Evolutionary conservation across 441 rosid species (phyloP), one percentile per base, ranked within the genome.

Genomic region (Populus trichocarpa): DNA sequence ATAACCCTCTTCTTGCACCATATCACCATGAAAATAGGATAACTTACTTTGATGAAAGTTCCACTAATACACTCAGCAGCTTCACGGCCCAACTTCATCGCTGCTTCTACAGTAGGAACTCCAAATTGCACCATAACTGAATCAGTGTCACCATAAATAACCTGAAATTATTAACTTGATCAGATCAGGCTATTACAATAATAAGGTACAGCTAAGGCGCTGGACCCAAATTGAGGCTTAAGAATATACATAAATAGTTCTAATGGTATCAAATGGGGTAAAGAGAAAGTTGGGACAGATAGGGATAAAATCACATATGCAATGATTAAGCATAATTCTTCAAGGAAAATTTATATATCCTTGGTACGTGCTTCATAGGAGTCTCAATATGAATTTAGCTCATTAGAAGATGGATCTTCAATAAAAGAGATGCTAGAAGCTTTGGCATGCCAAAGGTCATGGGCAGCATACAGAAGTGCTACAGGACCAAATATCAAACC

Each of bases 71-170:
- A 84, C 6, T 90, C 95, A 76, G 99, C 99, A 69, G 99, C 99
- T 87, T 97, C 98, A 85, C 93, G 89, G 78, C 98, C 98, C 88
- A 97, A 83, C 69, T 77, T 89, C 99, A 94, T 97, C 8, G 97
- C 97, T 82, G 83, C 91, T 83, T 88, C 92, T 38, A 97, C 91
- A 26, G 93, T 90, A 73, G 89, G 80, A 61, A 89, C 96, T 65
- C 99, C 98, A 81, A 97, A 97, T 88, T 97, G 98, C 81, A 97
- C 98, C 99, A 97, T 97, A 50, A 97, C 98, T 4, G 99, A 97
- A 91, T 97, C 98, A 8, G 99, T 96, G 85, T 96, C 99, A 78
- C 98, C 99, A 85, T 96, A 96, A 68, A 96, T 90, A 78, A 96
- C 97, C 99, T 97, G 84, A 81, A 80, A 75, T 53, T 6, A 75